Percentiles rank a stretch among this genome's conserved stretches.
These are phyloP conservation scores for Scheffersomyces lignosus DNA, from an alignment of 805 yeast species.

Conservation along the genomic window DNA sequence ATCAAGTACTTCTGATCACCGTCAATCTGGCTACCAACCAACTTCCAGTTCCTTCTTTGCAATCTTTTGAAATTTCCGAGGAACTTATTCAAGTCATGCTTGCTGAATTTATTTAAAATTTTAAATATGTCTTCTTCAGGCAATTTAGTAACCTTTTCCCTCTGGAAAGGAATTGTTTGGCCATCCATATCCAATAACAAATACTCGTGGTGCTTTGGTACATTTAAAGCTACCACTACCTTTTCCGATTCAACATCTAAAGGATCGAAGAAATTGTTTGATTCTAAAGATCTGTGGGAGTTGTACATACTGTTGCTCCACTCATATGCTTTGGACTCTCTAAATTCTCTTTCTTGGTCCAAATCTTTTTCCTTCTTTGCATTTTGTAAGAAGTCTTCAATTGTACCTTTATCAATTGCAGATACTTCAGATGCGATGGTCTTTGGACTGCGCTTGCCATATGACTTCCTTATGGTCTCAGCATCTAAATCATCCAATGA, in stretches of 20 bases:
- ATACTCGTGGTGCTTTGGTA: conserved; percentile 26
- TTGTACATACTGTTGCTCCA: conserved; percentile 43
- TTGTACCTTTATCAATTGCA: conserved; percentile 3
- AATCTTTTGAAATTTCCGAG: conserved; percentile 40
- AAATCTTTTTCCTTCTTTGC: conserved; percentile 42
- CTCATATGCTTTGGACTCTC: conserved; percentile 52
- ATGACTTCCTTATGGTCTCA: not conserved
- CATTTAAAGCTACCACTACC: conserved; percentile 34
- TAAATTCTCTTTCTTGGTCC: conserved; percentile 45
- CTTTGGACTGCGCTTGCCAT: conserved; percentile 1
- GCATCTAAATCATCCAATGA: not conserved
- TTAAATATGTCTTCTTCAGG: conserved; percentile 42
- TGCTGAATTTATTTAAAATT: conserved; percentile 36
- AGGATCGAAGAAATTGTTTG: conserved; percentile 49
- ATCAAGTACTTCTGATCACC: conserved; percentile 10
- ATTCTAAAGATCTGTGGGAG: conserved; percentile 40
- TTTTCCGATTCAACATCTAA: conserved; percentile 22
- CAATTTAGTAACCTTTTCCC: conserved; percentile 42
- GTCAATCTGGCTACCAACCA: conserved; percentile 50
- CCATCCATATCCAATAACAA: conserved; percentile 37
- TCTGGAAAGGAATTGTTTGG: conserved; percentile 25
- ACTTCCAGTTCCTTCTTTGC: conserved; percentile 49
- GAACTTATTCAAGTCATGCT: conserved; percentile 32
- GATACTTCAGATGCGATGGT: not conserved
- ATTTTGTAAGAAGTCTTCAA: conserved; percentile 44